Evolutionary conservation across 352 stramenopile species (phyloP), one percentile per base, ranked within the genome.

Genomic region (Phytophthora macrochlamydospora): DNA sequence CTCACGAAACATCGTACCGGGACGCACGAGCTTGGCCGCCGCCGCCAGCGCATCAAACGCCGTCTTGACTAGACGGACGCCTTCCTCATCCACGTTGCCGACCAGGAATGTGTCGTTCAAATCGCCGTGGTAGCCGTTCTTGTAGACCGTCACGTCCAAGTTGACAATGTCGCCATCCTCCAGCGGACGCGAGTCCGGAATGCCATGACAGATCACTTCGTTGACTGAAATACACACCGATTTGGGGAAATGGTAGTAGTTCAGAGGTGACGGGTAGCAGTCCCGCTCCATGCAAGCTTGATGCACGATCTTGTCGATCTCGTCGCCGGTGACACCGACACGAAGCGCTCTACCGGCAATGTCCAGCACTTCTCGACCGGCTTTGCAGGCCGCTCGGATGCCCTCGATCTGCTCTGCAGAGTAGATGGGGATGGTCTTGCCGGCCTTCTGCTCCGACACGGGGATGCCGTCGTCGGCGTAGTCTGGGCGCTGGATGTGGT

Each of bases 51-150:
- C 98, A 38, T 98, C 81, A 78, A 98, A 99, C 28, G 97, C 91
- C 3, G 81, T 98, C 69, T 98, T 78, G 0, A 99, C 94, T 2
- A 99, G 75, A 1, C 73, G 77, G 33, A 85, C 67, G 56, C 83
- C 84, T 49, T 98, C 94, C 8, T 91, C 88, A 69, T 98, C 93
- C 18, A 98, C 94, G 30, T 98, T 95, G 7, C 97, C 97, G 4
- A 99, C 91, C n/a, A 97, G 75, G 75, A 98, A 99, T 13, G 97
- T 99, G 77, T 99, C 97, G 76, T 99, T 99, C 56, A 99, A 79
- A 77, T 99, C 97, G 35, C 82, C 92, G 74, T 99, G 97, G 77
- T 93, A 98, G 37, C 97, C 97, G 68, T 99, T 77, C 56, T 98
- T 91, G 83, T 97, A 99, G 1, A 97, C 92, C 8, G 92, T 96